phyloP scores from a whole-genome alignment of 2,329 filamentous ascomycete species.

The Stagonosporopsis chrysanthemi region DNA sequence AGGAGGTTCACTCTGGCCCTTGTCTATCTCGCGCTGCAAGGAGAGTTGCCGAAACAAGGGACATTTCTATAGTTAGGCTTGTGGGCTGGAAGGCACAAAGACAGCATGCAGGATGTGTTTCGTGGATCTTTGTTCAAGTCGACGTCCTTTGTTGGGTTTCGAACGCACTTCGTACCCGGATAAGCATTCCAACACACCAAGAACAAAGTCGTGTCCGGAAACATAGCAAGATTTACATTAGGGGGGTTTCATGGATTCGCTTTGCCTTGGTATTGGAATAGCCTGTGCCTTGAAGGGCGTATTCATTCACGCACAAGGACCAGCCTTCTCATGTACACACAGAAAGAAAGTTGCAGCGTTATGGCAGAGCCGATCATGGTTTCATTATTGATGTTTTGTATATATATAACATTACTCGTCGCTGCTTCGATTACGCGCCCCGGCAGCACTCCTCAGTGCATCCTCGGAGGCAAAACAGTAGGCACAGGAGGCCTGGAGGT shows the following conservation, averaged over 20 bases:
- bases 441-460: not conserved
- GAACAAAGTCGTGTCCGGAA: not conserved
- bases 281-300: too few relatives aligned
- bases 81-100: not conserved
- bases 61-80: not conserved
- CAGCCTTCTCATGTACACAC: too few relatives aligned
- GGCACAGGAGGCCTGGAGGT: conserved; percentile 34
- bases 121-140: not conserved
- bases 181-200: not conserved
- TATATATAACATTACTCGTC: not conserved
- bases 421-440: not conserved
- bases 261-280: not conserved
- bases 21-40: not conserved
- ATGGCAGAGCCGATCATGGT: not conserved
- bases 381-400: not conserved
- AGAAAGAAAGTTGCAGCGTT: not conserved
- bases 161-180: not conserved
- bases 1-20: not conserved
- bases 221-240: not conserved
- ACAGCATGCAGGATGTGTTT: not conserved
- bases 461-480: conserved; percentile 34
- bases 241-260: not conserved
- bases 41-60: not conserved
- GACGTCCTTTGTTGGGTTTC: not conserved
- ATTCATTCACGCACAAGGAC: too few relatives aligned